phyloP scores from a whole-genome alignment of 805 yeast genomes.

The Pichia kluyveri region DNA sequence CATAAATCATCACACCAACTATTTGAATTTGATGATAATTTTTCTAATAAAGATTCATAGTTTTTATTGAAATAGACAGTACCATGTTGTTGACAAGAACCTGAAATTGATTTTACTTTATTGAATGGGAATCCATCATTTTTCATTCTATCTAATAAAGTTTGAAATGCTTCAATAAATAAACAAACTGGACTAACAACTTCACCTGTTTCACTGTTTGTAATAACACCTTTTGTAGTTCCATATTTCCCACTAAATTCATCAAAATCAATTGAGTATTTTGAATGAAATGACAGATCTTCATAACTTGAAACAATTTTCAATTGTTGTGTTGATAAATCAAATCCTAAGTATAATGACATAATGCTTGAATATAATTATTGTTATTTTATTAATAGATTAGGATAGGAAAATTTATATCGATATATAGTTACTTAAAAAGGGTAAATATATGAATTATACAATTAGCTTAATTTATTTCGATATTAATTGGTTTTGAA shows the following conservation, averaged over 20 bases:
- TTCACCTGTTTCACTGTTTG: slow-evolving; percentile 44
- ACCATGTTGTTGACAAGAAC: slow-evolving; percentile 92
- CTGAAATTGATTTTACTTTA: slow-evolving; percentile 58
- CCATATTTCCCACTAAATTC: slow-evolving; percentile 42
- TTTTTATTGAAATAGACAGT: slow-evolving; percentile 67
- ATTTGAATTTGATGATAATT: slow-evolving; percentile 29
- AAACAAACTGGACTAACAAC: slow-evolving; percentile 76
- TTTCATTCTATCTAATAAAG: slow-evolving; percentile 45
- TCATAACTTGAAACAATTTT: slow-evolving; percentile 61
- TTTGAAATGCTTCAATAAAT: slow-evolving; percentile 83
- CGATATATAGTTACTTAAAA: not conserved
- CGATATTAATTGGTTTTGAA: slow-evolving; percentile 7
- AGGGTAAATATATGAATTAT: not conserved
- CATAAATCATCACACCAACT: slow-evolving; percentile 35
- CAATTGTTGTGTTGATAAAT: slow-evolving; percentile 83
- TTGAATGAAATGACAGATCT: slow-evolving; percentile 37
- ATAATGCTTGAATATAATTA: not conserved
- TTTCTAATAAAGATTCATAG: slow-evolving; percentile 33
- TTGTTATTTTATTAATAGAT: not conserved
- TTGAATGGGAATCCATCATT: slow-evolving; percentile 45
- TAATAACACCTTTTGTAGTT: slow-evolving; percentile 65
- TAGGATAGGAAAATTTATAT: not conserved
- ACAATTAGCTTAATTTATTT: slow-evolving; percentile 1
- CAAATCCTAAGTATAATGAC: slow-evolving; percentile 57
- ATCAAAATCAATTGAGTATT: slow-evolving; percentile 66